Evolutionary conservation across 306 rosid genomes (phyloP).

Genomic region (Corylus heterophylla): DNA sequence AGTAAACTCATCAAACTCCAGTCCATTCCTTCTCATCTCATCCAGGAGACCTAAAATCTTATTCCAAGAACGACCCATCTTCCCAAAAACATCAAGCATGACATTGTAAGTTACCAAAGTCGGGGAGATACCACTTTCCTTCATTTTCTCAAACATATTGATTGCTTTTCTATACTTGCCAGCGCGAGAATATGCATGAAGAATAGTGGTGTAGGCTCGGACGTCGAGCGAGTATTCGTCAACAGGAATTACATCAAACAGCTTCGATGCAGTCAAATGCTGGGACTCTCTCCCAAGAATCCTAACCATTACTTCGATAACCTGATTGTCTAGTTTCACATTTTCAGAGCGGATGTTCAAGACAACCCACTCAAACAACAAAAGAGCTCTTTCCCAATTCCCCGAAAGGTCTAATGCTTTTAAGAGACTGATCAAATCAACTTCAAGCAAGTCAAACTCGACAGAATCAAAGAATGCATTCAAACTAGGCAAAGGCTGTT

Average conservation of each 20-base stretch:
- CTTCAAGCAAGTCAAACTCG: constrained; percentile 59
- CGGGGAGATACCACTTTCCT: constrained; percentile 70
- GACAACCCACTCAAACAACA: constrained; percentile 78
- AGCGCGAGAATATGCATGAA: constrained; percentile 71
- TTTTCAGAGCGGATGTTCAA: constrained; percentile 44
- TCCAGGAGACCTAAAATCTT: constrained; percentile 69
- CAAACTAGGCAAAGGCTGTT: constrained; percentile 54
- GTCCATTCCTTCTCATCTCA: constrained; percentile 69
- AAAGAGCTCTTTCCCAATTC: constrained; percentile 68
- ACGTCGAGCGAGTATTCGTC: constrained; percentile 78
- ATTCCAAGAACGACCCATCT: constrained; percentile 94
- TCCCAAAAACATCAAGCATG: constrained; percentile 94
- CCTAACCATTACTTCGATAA: constrained; percentile 69
- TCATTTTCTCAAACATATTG: constrained; percentile 65
- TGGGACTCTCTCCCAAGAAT: constrained; percentile 89
- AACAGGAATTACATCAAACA: constrained; percentile 76
- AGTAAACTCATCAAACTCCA: constrained; percentile 85
- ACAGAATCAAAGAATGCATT: constrained; percentile 51
- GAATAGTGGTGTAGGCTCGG: constrained; percentile 70
- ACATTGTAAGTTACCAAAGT: constrained; percentile 92
- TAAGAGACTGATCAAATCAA: constrained; percentile 70
- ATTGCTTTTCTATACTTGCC: constrained; percentile 81
- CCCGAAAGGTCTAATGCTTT: constrained; percentile 81
- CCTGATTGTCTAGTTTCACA: constrained; percentile 60
- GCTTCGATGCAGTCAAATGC: constrained; percentile 69